These are phyloP conservation scores for Canna indica DNA, from an alignment of 176 grass and related monocot species.

Conservation along the genomic window DNA sequence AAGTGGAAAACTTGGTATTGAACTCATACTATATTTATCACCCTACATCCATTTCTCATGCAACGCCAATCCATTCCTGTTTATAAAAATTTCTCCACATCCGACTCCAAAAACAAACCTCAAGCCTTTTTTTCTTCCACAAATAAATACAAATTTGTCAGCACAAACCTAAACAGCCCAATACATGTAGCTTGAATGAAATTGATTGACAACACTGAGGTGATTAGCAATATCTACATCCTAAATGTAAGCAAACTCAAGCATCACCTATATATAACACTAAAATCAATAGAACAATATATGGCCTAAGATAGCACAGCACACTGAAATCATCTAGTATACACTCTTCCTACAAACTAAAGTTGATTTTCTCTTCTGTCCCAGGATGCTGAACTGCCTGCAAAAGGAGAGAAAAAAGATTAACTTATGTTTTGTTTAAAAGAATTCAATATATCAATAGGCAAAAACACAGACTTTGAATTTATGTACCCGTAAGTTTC, in stretches of 20 bases:
- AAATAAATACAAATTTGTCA: neutral
- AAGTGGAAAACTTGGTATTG: too few species aligned
- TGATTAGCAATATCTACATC: neutral
- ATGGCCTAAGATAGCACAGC: neutral
- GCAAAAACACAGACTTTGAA: neutral
- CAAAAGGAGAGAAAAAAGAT: neutral
- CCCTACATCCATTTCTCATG: too few species aligned
- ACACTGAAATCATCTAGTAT: neutral
- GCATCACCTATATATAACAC: neutral
- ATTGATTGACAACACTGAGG: neutral
- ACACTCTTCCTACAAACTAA: constrained; percentile 3
- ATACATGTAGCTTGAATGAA: neutral
- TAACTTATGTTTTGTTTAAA: neutral
- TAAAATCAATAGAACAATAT: too few species aligned
- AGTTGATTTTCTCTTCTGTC: neutral
- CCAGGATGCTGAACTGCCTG: neutral
- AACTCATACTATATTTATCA: too few species aligned
- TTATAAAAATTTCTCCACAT: neutral
- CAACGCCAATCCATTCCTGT: too few species aligned
- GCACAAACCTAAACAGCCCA: neutral
- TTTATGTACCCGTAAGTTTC: neutral
- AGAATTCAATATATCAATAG: neutral
- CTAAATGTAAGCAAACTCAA: neutral
- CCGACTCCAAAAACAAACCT: neutral
- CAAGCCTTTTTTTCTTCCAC: neutral